These are phyloP conservation scores for Tulasnella sp. DNA, from an alignment of 768 basidiomycete genomes.

Conservation along the genomic window DNA sequence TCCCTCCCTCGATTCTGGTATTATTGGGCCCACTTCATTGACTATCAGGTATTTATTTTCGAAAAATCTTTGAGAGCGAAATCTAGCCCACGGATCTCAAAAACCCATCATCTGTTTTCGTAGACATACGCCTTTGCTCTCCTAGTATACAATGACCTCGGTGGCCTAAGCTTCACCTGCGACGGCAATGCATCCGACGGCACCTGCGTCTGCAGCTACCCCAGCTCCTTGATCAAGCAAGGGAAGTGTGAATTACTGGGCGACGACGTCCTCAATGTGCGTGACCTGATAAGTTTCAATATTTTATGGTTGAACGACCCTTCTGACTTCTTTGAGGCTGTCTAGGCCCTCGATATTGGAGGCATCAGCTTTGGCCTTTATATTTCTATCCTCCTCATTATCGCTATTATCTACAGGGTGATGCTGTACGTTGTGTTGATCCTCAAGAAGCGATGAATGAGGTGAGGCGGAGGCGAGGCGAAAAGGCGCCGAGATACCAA, in stretches of 20 bases:
- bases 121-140: conserved; percentile 24
- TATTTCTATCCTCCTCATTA: conserved; percentile 37
- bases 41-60: conserved; percentile 44
- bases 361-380: conserved; percentile 36
- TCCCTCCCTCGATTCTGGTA: conserved; percentile 50
- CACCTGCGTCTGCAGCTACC: conserved; percentile 40
- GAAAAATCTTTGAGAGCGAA: too few relatives aligned
- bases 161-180: conserved; percentile 38
- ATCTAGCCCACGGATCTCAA: too few relatives aligned
- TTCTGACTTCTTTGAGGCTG: too few relatives aligned
- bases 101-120: too few relatives aligned
- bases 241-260: conserved; percentile 39
- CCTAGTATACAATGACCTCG: conserved; percentile 37
- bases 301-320: too few relatives aligned
- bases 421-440: conserved; percentile 26
- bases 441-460: conserved; percentile 21
- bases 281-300: not conserved
- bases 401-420: conserved; percentile 38
- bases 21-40: conserved; percentile 46
- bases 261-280: conserved; percentile 35
- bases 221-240: conserved; percentile 34
- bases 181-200: conserved; percentile 26
- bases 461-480: too few relatives aligned
- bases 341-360: conserved; percentile 36
- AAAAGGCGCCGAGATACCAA: too few relatives aligned